phyloP scores from a whole-genome alignment of 148 eudicot genomes.

The Hydrangea macrophylla region DNA sequence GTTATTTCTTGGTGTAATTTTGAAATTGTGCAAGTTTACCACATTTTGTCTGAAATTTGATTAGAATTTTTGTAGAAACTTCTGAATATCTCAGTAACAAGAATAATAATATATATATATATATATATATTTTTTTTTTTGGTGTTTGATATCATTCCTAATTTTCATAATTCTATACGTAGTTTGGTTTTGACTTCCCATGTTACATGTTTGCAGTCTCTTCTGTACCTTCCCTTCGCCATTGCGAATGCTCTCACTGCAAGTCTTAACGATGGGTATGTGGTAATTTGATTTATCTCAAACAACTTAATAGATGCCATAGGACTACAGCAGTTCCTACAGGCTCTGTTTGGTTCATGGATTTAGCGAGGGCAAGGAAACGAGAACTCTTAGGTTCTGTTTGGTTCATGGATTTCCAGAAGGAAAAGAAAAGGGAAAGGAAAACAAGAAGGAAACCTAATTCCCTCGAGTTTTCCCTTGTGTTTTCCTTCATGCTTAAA shows the following conservation, averaged over 20 bases:
- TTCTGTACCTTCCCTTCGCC: conserved; percentile 77
- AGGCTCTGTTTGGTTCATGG: too few species aligned
- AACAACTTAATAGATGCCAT: not conserved
- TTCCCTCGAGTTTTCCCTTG: too few species aligned
- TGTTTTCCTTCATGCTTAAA: too few species aligned
- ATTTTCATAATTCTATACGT: not conserved
- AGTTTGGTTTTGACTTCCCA: conserved; percentile 1
- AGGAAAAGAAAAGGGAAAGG: too few species aligned
- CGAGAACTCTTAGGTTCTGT: too few species aligned
- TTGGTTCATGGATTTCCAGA: too few species aligned
- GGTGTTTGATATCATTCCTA: not conserved
- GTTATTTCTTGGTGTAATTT: not conserved
- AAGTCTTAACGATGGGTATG: conserved; percentile 77
- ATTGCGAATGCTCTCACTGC: conserved; percentile 90
- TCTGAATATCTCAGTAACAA: not conserved
- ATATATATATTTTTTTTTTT: not conserved
- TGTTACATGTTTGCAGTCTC: conserved; percentile 43
- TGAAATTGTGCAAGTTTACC: not conserved
- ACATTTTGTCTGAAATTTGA: not conserved
- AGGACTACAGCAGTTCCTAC: not conserved
- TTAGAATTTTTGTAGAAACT: not conserved
- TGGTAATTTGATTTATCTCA: conserved; percentile 5
- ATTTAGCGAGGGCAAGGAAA: too few species aligned
- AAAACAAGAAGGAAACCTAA: too few species aligned
- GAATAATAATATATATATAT: not conserved